A percentile compares a stretch with the other conserved stretches of the same genome.
These are phyloP conservation scores for Sphagnum tenellum DNA, from an alignment of 225 moss, liverwort and hornwort genomes.

Conservation along the genomic window DNA sequence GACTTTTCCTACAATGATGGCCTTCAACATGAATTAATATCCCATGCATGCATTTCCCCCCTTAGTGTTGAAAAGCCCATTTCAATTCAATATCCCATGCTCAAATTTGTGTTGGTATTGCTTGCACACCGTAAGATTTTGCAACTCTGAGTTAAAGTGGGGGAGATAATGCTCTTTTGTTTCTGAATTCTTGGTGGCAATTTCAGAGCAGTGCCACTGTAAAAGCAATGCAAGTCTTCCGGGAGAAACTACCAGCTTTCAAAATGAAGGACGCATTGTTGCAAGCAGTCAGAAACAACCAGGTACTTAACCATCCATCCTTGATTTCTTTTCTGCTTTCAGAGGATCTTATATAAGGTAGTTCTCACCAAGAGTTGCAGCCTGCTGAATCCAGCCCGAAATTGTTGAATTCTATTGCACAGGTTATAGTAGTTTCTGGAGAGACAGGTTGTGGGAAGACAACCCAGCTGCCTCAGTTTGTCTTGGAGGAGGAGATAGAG, in stretches of 20 bases:
- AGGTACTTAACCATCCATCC: constrained; percentile 26
- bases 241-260: constrained; percentile 84
- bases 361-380: no score
- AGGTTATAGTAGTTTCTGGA: constrained; percentile 95
- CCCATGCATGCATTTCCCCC: no score
- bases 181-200: constrained; percentile 1
- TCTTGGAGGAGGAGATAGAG: constrained; percentile 87
- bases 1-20: no score
- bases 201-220: constrained; percentile 57
- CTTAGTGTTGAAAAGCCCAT: no score
- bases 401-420: constrained; percentile 4
- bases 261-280: constrained; percentile 73
- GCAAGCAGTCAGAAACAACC: constrained; percentile 76
- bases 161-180: background rate
- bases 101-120: no score
- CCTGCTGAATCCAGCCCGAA: no score
- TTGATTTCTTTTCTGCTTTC: no score
- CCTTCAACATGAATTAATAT: no score
- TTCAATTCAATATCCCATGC: no score
- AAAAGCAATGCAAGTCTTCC: constrained; percentile 66
- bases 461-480: constrained; percentile 88
- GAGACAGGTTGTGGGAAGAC: constrained; percentile 99
- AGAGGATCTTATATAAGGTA: no score
- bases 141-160: no score
- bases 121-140: no score